A percentile compares a stretch with the other conserved stretches of the same genome.
Conservation (phyloP, 768 basidiomycete genomes). For the Lactifluus rugatus region DNA sequence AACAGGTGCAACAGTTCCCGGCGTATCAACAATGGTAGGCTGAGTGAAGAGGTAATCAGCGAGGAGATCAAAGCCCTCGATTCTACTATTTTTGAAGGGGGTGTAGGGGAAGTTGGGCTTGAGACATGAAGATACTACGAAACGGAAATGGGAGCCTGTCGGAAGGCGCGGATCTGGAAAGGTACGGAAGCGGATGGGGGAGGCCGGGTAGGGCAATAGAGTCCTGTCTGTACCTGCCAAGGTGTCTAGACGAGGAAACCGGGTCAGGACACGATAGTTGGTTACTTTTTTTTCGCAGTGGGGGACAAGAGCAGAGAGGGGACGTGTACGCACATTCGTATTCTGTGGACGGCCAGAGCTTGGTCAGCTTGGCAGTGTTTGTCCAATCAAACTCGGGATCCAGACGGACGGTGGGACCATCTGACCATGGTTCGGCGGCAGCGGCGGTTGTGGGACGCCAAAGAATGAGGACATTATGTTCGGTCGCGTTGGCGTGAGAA, state of each 20-base stretch:
- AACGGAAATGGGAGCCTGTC: slow-evolving; percentile 50
- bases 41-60: slow-evolving; percentile 41
- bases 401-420: slow-evolving; percentile 43
- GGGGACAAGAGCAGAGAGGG: not conserved
- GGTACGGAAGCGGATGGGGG: slow-evolving; percentile 55
- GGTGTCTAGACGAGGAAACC: slow-evolving; percentile 29
- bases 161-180: slow-evolving; percentile 61
- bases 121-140: slow-evolving; percentile 57
- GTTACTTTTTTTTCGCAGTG: no score
- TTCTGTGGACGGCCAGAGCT: slow-evolving; percentile 57
- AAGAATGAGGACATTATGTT: slow-evolving; percentile 30
- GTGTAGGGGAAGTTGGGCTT: slow-evolving; percentile 67
- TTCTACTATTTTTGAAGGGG: slow-evolving; percentile 40
- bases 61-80: slow-evolving; percentile 57
- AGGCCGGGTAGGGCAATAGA: slow-evolving; percentile 39
- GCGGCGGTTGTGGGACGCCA: slow-evolving; percentile 32
- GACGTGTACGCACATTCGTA: slow-evolving; percentile 64
- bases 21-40: slow-evolving; percentile 2
- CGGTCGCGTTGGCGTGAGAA: slow-evolving; percentile 23
- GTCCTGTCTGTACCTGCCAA: slow-evolving; percentile 34
- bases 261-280: not conserved
- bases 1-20: not conserved
- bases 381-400: slow-evolving; percentile 47
- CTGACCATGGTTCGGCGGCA: slow-evolving; percentile 37
- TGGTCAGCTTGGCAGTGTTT: slow-evolving; percentile 39